These are phyloP conservation scores for Monosporascus sp. DNA, from an alignment of 2,329 filamentous ascomycete genomes.

Conservation along the genomic window DNA sequence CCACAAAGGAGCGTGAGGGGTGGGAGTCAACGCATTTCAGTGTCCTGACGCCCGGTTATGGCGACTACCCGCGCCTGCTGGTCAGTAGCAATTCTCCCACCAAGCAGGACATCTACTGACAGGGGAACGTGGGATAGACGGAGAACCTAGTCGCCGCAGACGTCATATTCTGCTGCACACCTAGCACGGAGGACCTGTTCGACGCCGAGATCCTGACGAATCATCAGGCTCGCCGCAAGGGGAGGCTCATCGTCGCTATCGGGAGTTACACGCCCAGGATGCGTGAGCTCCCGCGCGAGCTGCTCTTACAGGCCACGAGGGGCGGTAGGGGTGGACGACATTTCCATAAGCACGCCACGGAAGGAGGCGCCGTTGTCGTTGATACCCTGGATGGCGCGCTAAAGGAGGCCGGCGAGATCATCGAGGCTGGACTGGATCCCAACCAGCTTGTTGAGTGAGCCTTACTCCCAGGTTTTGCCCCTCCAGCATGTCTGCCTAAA, in stretches of 20 bases:
- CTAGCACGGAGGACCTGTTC: conserved; percentile 69
- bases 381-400: conserved; percentile 75
- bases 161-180: conserved; percentile 85
- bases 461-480: conserved; percentile 8
- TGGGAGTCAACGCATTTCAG: conserved; percentile 64
- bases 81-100: not conserved
- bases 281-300: conserved; percentile 74
- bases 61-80: conserved; percentile 56
- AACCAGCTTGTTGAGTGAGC: conserved; percentile 73
- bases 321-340: conserved; percentile 45
- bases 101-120: not conserved
- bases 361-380: conserved; percentile 63
- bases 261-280: conserved; percentile 67
- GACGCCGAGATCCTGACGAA: conserved; percentile 67
- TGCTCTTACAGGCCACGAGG: conserved; percentile 58
- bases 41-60: conserved; percentile 63
- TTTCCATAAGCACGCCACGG: conserved; percentile 60
- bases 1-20: conserved; percentile 51
- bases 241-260: conserved; percentile 66
- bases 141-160: conserved; percentile 68
- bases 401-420: conserved; percentile 80
- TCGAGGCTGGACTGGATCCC: conserved; percentile 67
- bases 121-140: conserved; percentile 38
- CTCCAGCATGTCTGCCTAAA: not conserved
- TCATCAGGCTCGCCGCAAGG: conserved; percentile 63